phyloP scores from a whole-genome alignment of 306 rosid genomes.

The Lathyrus tuberosus region DNA sequence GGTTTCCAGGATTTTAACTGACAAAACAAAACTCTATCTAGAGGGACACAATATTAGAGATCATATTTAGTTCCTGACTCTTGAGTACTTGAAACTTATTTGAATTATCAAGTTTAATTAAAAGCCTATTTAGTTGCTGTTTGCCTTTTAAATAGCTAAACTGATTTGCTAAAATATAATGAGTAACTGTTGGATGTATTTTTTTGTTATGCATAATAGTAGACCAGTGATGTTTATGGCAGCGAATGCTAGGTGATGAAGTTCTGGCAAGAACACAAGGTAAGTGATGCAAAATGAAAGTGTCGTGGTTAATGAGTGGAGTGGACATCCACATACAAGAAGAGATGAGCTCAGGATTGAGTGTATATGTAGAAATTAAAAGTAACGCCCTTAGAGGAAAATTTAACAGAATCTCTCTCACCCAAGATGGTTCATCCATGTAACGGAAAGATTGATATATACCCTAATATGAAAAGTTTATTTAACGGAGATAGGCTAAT shows the following conservation, averaged over 20 bases:
- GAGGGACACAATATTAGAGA: constrained; percentile 31
- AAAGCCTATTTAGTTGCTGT: neutral
- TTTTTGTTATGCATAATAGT: constrained; percentile 22
- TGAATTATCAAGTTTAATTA: constrained; percentile 28
- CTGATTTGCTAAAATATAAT: constrained; percentile 14
- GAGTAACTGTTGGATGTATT: constrained; percentile 14
- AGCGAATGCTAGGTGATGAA: constrained; percentile 10
- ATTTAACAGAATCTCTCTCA: neutral
- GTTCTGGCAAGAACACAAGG: neutral
- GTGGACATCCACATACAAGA: neutral
- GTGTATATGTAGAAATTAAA: neutral
- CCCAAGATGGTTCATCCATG: constrained; percentile 6
- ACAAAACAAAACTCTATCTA: constrained; percentile 19
- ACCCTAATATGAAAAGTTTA: constrained; percentile 11
- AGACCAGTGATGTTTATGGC: constrained; percentile 17
- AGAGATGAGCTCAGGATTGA: neutral
- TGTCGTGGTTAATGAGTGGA: constrained; percentile 7
- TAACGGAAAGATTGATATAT: constrained; percentile 8
- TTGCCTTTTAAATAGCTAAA: constrained; percentile 31
- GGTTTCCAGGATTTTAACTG: constrained; percentile 35
- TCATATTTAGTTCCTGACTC: constrained; percentile 26
- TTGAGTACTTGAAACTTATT: constrained; percentile 34
- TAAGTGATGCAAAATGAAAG: constrained; percentile 20
- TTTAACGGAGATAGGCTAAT: constrained; percentile 14
- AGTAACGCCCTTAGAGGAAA: constrained; percentile 13